phyloP scores from a whole-genome alignment of 2,329 filamentous ascomycete species.

The Ophiocordyceps camponoti-leonardi region DNA sequence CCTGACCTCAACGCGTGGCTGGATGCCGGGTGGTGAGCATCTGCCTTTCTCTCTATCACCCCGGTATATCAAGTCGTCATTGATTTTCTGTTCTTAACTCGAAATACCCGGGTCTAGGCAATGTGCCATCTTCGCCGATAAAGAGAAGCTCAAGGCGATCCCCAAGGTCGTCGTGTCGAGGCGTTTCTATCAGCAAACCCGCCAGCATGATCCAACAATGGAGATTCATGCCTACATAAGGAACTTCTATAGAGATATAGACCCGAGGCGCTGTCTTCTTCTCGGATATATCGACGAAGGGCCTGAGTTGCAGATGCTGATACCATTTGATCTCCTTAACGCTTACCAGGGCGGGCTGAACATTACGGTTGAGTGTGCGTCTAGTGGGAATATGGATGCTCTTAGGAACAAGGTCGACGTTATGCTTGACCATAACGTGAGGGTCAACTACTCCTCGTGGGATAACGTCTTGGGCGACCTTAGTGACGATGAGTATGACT shows the following conservation, averaged over 20 bases:
- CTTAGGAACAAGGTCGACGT: too few species aligned
- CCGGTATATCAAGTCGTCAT: too few species aligned
- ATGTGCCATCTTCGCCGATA: neutral
- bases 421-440: too few species aligned
- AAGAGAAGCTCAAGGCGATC: neutral
- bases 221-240: neutral
- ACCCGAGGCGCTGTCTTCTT: neutral
- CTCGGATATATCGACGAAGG: neutral
- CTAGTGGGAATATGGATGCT: too few species aligned
- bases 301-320: neutral
- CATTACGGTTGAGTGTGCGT: neutral
- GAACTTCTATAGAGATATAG: neutral
- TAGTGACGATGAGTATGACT: too few species aligned
- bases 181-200: neutral
- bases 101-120: neutral
- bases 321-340: neutral
- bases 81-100: too few species aligned
- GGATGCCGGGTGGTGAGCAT: neutral
- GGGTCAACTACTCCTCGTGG: too few species aligned
- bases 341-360: neutral
- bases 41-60: too few species aligned
- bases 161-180: neutral
- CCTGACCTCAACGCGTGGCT: neutral
- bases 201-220: neutral
- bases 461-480: too few species aligned